Conservation (phyloP, 2,329 filamentous ascomycete species). For the Diaporthe sp. region DNA sequence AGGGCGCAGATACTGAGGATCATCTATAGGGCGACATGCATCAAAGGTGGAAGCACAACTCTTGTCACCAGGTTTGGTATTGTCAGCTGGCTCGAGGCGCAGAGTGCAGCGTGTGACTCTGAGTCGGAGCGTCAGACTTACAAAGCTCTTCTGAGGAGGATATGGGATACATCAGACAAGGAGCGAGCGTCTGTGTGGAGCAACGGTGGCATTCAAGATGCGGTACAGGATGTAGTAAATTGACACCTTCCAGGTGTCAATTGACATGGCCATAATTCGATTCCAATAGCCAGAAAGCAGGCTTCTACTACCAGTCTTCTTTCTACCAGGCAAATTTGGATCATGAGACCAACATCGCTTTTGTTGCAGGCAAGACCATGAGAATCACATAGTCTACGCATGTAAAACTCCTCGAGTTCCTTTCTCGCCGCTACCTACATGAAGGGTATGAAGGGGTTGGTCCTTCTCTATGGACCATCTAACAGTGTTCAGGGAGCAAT, state of each 20-base stretch:
- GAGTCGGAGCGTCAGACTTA: slow-evolving; percentile 64
- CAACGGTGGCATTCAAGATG: slow-evolving; percentile 56
- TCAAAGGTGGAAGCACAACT: slow-evolving; percentile 83
- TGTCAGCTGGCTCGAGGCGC: slow-evolving; percentile 80
- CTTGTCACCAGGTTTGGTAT: slow-evolving; percentile 82
- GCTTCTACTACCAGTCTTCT: too few species aligned
- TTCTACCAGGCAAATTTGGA: too few species aligned
- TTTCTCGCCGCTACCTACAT: not conserved
- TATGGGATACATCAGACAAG: slow-evolving; percentile 77
- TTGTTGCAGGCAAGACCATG: not conserved
- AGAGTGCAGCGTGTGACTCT: slow-evolving; percentile 57
- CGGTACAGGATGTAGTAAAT: slow-evolving; percentile 16
- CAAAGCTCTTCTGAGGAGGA: slow-evolving; percentile 67
- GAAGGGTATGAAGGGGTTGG: not conserved
- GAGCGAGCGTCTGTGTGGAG: slow-evolving; percentile 79
- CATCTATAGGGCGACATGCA: slow-evolving; percentile 75
- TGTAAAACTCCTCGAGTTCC: not conserved
- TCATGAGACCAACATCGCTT: not conserved
- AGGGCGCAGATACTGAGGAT: slow-evolving; percentile 73
- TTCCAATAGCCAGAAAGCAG: too few species aligned
- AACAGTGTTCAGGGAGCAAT: not conserved
- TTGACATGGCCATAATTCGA: not conserved
- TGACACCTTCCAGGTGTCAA: not conserved
- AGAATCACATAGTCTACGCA: not conserved
- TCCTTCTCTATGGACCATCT: not conserved